Base-by-base conservation (phyloP, 495 filamentous ascomycete species). In the Aspergillus wentii region DNA sequence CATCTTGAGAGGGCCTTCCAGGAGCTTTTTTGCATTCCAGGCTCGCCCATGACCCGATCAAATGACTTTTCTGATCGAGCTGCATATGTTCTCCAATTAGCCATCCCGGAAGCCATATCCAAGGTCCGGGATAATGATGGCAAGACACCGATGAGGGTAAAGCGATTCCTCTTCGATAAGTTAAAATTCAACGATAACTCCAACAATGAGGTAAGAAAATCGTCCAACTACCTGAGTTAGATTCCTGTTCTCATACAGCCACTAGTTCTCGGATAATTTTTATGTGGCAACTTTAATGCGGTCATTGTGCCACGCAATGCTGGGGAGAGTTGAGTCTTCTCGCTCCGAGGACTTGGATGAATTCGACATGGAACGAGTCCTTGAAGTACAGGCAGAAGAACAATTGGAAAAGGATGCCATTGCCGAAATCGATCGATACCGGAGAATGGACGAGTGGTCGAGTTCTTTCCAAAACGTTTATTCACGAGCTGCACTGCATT, bases 361-460 rank as follows among this genome's bases (percentile, higher is more conserved):
- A 27, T 65, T 78, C 33, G 58, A 71, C 32, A 74, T 74, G 65
- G 57, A 68, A 13, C 56, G 57, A 7, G 56, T 66, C 29, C 35
- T 76, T 27, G 69, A 76, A 21, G 71, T 77, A n/a, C 66, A 71
- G 17, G 78, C 79, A 14, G 72, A 79, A 41, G 66, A 72, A n/a
- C 57, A 70, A 19, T 82, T 92, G 27, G 76, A 85, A 40, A 75
- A 76, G 28, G 74, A 78, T 30, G 84, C 84, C 2, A 58, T 95
- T 11, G 81, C 84, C 25, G 88, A 95, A 55, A 86, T 99, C 30
- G 86, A 95, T 40, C 77, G 94, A 34, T 86, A 91, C 52, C 77
- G 88, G 32, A 79, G 91, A 30, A 88, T 94, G 73, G 92, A 99
- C 50, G 88, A 96, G 61, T 97, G 88, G 82, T 85, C 84, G 0